A percentile compares a stretch with the other conserved stretches of the same genome.
phyloP scores from a whole-genome alignment of 225 moss, liverwort and hornwort genomes.

The Takakia lepidozioides region DNA sequence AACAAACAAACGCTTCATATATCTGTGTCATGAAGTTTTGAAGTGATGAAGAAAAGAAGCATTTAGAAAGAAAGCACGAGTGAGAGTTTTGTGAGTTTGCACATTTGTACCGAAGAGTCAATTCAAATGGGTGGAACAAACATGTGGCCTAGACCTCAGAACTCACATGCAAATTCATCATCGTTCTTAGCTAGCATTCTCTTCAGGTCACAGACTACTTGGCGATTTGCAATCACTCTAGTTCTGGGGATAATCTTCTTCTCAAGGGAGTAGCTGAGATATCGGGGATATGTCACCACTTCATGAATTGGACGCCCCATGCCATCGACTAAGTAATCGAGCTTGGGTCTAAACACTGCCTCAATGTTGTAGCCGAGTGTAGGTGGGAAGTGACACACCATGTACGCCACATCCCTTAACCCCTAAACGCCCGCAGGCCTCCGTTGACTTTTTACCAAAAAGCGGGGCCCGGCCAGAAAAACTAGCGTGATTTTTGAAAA shows the following conservation, averaged over 20 bases:
- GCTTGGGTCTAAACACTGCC: slow-evolving; percentile 70
- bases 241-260: slow-evolving; percentile 86
- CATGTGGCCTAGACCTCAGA: slow-evolving; percentile 65
- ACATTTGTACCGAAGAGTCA: too few species aligned
- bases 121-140: slow-evolving; percentile 59
- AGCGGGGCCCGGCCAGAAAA: too few species aligned
- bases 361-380: slow-evolving; percentile 74
- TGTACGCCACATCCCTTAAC: slow-evolving; percentile 55
- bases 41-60: too few species aligned
- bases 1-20: too few species aligned
- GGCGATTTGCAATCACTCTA: slow-evolving; percentile 55
- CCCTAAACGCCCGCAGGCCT: too few species aligned
- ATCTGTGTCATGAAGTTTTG: too few species aligned
- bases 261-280: slow-evolving; percentile 90
- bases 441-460: too few species aligned
- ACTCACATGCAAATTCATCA: slow-evolving; percentile 81
- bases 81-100: too few species aligned
- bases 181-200: slow-evolving; percentile 77
- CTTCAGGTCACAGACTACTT: slow-evolving; percentile 60
- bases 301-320: slow-evolving; percentile 64
- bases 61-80: too few species aligned
- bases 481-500: too few species aligned
- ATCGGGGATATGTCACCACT: slow-evolving; percentile 79
- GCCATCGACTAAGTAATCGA: slow-evolving; percentile 53
- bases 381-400: slow-evolving; percentile 84